Evolutionary conservation across 2,329 filamentous ascomycete species (phyloP), one percentile per base, ranked within the genome.

Genomic region (Tolypocladium nubicola): DNA sequence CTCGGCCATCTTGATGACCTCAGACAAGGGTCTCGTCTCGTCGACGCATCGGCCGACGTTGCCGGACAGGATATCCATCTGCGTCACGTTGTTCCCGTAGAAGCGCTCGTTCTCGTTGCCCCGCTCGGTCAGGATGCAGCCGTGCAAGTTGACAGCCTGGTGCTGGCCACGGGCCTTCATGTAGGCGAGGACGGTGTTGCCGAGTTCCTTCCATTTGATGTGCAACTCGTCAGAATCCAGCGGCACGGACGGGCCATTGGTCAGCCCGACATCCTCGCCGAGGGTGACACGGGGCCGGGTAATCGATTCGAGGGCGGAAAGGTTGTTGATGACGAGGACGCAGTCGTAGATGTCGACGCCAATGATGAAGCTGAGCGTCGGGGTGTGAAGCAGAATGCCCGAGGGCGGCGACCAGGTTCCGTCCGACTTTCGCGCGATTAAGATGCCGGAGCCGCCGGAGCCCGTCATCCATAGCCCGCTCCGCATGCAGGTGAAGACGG

Each of bases 291-390:
- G 83, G 4, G 93, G 76, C 58, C 85, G 86, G 40, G 89, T 90
- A 68, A 97, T 95, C 1, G 88, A 84, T 63, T 96, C 88, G 52
- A 97, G 76, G 8, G 91, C 90, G 57, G 89, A 82, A 52, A 89
- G 84, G 50, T 88, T 91, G 74, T 96, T 97, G 68, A 97, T 92
- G 40, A 97, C 88, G 10, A 97, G 81, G 16, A 97, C 88, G 67
- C 92, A 96, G 70, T 97, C 93, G 76, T 97, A 97, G 38, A 97
- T 91, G 68, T 97, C 93, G 45, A 96, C 88, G 2, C 92, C 93
- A 7, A 92, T 86, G 56, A 96, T 82, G 67, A 97, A 97, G 40
- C 91, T 93, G 39, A 97, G 79, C 1, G 88, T 90, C 1, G 90
- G 84, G 0, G 93, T 96, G 68, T 97, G 93, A 52, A 96, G 80